Evolutionary conservation across 2,329 filamentous ascomycete genomes (phyloP).

Genomic region (Colletotrichum sp.): DNA sequence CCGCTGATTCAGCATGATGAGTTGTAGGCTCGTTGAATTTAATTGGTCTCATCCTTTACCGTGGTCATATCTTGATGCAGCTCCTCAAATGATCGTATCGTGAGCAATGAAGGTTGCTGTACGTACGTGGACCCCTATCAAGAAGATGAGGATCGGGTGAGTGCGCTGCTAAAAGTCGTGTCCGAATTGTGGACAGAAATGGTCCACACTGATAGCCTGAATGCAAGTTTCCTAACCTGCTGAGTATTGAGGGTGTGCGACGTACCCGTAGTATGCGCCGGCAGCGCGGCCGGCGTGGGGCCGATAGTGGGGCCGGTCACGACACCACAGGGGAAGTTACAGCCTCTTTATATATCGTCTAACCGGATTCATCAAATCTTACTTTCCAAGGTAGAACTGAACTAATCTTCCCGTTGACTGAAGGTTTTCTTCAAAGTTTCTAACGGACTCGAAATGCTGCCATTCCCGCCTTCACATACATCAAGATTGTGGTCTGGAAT

Average conservation of each 20-base stretch:
- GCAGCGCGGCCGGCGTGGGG: background rate
- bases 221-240: no score
- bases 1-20: background rate
- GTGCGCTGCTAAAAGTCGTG: no score
- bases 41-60: rapidly evolving
- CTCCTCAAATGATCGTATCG: background rate
- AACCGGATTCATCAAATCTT: background rate
- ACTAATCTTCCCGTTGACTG: background rate
- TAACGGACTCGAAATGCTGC: background rate
- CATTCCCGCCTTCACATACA: background rate
- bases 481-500: background rate
- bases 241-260: no score
- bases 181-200: no score
- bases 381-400: background rate
- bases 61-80: background rate
- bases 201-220: no score
- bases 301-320: background rate
- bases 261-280: background rate
- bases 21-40: background rate
- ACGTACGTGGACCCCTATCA: no score
- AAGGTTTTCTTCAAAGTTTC: background rate
- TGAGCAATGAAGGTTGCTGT: background rate
- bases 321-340: no score
- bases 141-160: no score
- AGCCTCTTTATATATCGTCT: background rate